A percentile compares a stretch with the other conserved stretches of the same genome.
These are phyloP conservation scores for Prunus padus DNA, from an alignment of 306 rosid genomes.

Conservation along the genomic window DNA sequence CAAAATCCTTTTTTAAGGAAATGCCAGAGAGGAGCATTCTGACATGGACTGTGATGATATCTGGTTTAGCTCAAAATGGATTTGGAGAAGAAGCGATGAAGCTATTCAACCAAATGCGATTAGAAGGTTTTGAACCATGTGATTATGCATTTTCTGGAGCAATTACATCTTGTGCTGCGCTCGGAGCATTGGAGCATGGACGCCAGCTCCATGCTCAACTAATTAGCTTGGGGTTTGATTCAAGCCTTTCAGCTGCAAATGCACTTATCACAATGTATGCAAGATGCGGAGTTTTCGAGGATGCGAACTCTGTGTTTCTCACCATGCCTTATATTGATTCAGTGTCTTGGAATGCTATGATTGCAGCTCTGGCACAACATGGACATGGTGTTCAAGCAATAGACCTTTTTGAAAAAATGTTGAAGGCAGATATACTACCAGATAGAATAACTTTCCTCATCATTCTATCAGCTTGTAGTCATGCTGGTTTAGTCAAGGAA, in stretches of 20 bases:
- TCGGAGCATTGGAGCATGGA: conserved; percentile 34
- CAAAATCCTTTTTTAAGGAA: conserved; percentile 17
- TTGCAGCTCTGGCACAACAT: conserved; percentile 32
- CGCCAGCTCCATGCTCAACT: conserved; percentile 31
- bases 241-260: conserved; percentile 32
- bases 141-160: conserved; percentile 33
- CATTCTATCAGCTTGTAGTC: conserved; percentile 33
- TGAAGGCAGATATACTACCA: conserved; percentile 24
- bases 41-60: conserved; percentile 26
- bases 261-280: conserved; percentile 34
- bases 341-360: conserved; percentile 33
- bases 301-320: conserved; percentile 23
- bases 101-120: conserved; percentile 29
- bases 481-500: conserved; percentile 26
- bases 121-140: conserved; percentile 26
- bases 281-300: conserved; percentile 24
- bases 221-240: conserved; percentile 20
- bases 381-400: conserved; percentile 27
- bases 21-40: conserved; percentile 21
- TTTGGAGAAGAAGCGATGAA: conserved; percentile 29
- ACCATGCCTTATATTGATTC: conserved; percentile 28
- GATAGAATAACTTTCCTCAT: conserved; percentile 30
- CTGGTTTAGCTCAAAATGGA: conserved; percentile 28
- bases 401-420: conserved; percentile 22
- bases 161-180: conserved; percentile 23